phyloP scores from a whole-genome alignment of 1,284 basidiomycete genomes.

The Xerocomus nothofagi region DNA sequence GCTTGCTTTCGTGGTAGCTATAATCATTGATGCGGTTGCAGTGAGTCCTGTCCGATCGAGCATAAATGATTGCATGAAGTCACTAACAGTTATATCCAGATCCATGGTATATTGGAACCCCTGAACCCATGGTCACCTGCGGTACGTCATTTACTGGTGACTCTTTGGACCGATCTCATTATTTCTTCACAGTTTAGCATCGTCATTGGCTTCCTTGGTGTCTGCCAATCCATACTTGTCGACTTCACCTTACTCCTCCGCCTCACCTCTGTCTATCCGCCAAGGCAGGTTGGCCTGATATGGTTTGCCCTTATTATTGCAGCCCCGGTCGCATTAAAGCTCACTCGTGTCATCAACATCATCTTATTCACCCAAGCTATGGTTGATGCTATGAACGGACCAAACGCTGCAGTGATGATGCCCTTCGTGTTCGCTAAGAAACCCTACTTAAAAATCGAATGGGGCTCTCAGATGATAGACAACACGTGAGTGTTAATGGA shows the following conservation, averaged over 20 bases:
- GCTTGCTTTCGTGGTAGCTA: constrained; percentile 21
- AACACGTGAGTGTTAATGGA: constrained; percentile 21
- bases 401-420: neutral
- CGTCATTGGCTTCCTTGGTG: constrained; percentile 22
- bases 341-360: constrained; percentile 20
- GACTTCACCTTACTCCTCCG: constrained; percentile 30
- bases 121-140: neutral
- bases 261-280: constrained; percentile 25
- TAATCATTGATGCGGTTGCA: constrained; percentile 13
- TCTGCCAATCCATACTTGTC: constrained; percentile 28
- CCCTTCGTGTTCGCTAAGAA: neutral
- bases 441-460: constrained; percentile 32
- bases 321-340: constrained; percentile 18
- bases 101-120: constrained; percentile 21
- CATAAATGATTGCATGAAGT: neutral
- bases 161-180: neutral
- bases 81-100: constrained; percentile 1
- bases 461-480: constrained; percentile 30
- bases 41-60: constrained; percentile 8
- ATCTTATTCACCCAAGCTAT: constrained; percentile 13
- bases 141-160: neutral
- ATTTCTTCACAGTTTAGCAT: constrained; percentile 9
- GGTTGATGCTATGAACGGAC: constrained; percentile 6
- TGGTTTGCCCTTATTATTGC: constrained; percentile 8
- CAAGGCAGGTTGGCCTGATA: neutral